phyloP scores from a whole-genome alignment of 495 filamentous ascomycete species.

The Penicillium lividum region DNA sequence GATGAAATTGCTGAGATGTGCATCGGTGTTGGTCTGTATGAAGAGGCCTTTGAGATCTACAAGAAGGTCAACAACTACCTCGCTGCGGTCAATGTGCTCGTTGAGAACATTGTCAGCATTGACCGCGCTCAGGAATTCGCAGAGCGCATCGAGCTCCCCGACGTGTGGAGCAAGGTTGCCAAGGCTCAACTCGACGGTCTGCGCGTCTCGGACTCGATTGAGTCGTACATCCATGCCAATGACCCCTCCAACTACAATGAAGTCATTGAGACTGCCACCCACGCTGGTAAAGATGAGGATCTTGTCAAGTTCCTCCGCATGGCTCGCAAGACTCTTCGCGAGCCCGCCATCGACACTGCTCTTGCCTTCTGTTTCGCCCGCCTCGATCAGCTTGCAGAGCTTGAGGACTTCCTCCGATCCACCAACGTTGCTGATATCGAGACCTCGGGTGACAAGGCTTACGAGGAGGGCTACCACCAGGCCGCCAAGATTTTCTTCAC shows the following conservation, averaged over 20 bases:
- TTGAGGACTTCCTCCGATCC: slow-evolving; percentile 93
- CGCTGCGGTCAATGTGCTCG: slow-evolving; percentile 85
- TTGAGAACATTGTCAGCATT: slow-evolving; percentile 97
- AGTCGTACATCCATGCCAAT: slow-evolving; percentile 93
- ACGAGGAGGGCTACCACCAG: slow-evolving; percentile 90
- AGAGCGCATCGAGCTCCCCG: slow-evolving; percentile 89
- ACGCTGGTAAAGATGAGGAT: slow-evolving; percentile 97
- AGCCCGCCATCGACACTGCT: slow-evolving; percentile 90
- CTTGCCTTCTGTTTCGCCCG: slow-evolving; percentile 93
- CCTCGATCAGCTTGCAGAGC: slow-evolving; percentile 84
- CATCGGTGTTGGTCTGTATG: slow-evolving; percentile 89
- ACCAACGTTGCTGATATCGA: slow-evolving; percentile 96
- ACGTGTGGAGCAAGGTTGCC: slow-evolving; percentile 99
- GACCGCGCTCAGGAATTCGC: slow-evolving; percentile 96
- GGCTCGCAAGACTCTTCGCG: slow-evolving; percentile 94
- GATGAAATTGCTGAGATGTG: slow-evolving; percentile 92
- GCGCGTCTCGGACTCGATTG: slow-evolving; percentile 88
- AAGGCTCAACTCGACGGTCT: slow-evolving; percentile 98
- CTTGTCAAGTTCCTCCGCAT: slow-evolving; percentile 96
- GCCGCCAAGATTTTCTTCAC: slow-evolving; percentile 99
- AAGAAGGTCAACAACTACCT: slow-evolving; percentile 93
- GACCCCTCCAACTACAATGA: slow-evolving; percentile 93
- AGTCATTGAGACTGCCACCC: slow-evolving; percentile 94
- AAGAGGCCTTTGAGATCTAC: slow-evolving; percentile 98
- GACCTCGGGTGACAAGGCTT: slow-evolving; percentile 96